Base-by-base conservation (phyloP, 2,329 filamentous ascomycete species). In the Clarireedia homoeocarpa region DNA sequence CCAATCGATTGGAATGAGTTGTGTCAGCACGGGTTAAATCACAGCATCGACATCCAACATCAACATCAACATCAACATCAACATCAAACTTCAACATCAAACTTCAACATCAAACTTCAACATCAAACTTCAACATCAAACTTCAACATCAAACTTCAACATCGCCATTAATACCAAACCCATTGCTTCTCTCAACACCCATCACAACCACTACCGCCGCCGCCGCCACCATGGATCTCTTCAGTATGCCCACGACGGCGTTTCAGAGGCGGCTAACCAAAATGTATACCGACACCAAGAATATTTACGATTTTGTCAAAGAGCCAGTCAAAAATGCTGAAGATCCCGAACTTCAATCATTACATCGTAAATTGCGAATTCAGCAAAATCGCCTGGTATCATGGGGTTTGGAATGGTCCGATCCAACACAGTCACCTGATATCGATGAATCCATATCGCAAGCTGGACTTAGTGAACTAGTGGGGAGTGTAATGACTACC, bases 331-430 rank as follows among this genome's bases (percentile, higher is more conserved):
- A 77, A 70, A 82, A 82, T 67, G 73, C 80, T 65, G 75, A 85
- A 66, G 77, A 85, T 67, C 86, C 86, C 24, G 86, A 89, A 61
- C 81, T 88, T 67, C 83, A 85, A 65, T 78, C 80, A 15, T 74
- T 91, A 34, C 85, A 91, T 68, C 84, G 86, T 60, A 89, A 89
- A 69, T 80, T 90, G 61, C 81, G 86, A 61, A 90, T 91, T 62
- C 88, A 91, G 65, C 66, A 68, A 55, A 86, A 91, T 72, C 79
- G 88, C 15, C 75, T 91, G 48, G 83, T 89, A 57, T 86, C 83
- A 58, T 92, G 88, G 88, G 88, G 88, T 0, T 74, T 90, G 52
- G 86, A 90, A 69, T 92, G 88, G 88, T 88, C 84, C 55, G 87
- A 91, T 68, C 83, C 85, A 45, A 73, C 73, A 15, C 79, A 85